Percentiles rank a stretch among this genome's conserved stretches.
phyloP scores from a whole-genome alignment of 345 rosid species.

The Pistacia atlantica region DNA sequence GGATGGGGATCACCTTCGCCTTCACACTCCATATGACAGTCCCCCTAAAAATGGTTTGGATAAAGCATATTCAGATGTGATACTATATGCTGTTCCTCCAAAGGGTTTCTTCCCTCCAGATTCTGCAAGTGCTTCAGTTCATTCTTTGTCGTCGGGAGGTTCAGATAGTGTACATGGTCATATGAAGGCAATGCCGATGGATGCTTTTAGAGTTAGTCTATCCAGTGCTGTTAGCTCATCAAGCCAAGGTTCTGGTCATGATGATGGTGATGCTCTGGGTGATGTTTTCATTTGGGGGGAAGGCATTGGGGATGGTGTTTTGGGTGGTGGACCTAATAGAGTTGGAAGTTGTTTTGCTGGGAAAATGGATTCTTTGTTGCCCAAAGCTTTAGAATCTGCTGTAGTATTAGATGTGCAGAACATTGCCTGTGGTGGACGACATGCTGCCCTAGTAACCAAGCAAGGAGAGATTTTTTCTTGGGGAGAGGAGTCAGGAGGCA shows the following conservation, averaged over 20 bases:
- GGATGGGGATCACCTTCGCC: conserved; percentile 78
- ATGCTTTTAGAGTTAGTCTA: conserved; percentile 93
- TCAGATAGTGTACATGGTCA: conserved; percentile 90
- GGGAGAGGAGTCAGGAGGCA: conserved; percentile 85
- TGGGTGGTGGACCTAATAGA: conserved; percentile 71
- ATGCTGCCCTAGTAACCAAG: conserved; percentile 76
- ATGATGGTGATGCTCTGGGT: conserved; percentile 79
- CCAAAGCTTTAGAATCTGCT: conserved; percentile 74
- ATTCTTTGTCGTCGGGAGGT: conserved; percentile 96
- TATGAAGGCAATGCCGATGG: conserved; percentile 69
- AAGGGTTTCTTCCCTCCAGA: conserved; percentile 84
- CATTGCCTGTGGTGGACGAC: conserved; percentile 76
- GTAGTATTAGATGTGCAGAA: conserved; percentile 79
- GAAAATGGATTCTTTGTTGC: conserved; percentile 66
- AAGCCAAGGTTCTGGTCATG: conserved; percentile 88
- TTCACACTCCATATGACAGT: conserved; percentile 92
- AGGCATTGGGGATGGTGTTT: conserved; percentile 63
- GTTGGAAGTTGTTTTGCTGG: conserved; percentile 42
- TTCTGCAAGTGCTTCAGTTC: conserved; percentile 80
- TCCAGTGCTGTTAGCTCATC: conserved; percentile 93
- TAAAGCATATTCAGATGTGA: conserved; percentile 83
- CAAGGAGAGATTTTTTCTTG: conserved; percentile 80
- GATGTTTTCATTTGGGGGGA: conserved; percentile 87
- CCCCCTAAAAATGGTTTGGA: conserved; percentile 93
- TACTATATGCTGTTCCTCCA: conserved; percentile 79